Conservation (phyloP, 768 basidiomycete species). For the Mycena amicta region DNA sequence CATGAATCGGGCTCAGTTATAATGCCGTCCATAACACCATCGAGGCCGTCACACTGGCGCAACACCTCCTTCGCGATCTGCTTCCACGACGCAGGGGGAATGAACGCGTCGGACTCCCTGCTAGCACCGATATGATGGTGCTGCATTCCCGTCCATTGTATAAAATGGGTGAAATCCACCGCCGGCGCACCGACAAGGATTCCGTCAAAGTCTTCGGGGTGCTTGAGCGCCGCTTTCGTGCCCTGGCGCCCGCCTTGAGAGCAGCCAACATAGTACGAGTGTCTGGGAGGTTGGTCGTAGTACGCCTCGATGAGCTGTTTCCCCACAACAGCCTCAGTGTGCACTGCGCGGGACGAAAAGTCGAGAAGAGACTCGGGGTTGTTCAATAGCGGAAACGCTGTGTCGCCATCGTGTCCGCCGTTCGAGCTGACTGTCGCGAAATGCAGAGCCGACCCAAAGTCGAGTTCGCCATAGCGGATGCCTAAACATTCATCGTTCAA, state of each 20-base stretch:
- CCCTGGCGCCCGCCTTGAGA: conserved; percentile 30
- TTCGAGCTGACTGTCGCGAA: conserved; percentile 26
- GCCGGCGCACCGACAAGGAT: conserved; percentile 29
- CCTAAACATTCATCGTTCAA: conserved; percentile 5
- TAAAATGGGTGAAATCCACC: conserved; percentile 9
- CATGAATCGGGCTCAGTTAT: conserved; percentile 27
- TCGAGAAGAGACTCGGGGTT: conserved; percentile 26
- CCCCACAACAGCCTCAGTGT: conserved; percentile 22
- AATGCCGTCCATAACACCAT: conserved; percentile 26
- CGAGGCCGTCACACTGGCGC: conserved; percentile 15
- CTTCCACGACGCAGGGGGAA: conserved; percentile 21
- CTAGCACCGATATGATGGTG: conserved; percentile 9
- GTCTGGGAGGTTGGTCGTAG: conserved; percentile 20
- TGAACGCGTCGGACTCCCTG: conserved; percentile 7
- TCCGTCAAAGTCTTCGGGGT: conserved; percentile 30
- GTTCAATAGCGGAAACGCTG: conserved; percentile 14
- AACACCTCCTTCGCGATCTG: conserved; percentile 22
- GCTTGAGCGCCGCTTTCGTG: conserved; percentile 19
- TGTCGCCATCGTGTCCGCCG: conserved; percentile 26
- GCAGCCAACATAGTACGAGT: conserved; percentile 30
- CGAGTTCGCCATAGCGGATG: conserved; percentile 20
- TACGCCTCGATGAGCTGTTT: conserved; percentile 28
- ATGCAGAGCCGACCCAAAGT: conserved; percentile 19
- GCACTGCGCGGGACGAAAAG: conserved; percentile 25
- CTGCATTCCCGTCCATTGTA: conserved; percentile 8